Evolutionary conservation across 2,329 filamentous ascomycete species (phyloP), one percentile per base, ranked within the genome.

Genomic region (Xenosphaeropsis pyriputrescens): DNA sequence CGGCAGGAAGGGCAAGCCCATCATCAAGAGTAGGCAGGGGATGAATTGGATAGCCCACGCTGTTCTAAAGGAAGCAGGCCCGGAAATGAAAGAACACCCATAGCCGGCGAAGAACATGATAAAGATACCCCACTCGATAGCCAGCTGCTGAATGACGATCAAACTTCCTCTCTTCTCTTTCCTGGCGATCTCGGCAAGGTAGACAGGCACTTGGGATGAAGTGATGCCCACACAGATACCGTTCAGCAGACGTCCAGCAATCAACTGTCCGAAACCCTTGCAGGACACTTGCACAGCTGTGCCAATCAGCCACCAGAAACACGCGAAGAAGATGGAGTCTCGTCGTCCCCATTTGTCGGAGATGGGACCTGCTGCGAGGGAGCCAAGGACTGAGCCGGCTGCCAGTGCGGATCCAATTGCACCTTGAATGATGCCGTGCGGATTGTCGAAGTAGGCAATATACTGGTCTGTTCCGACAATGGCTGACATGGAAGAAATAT

Each of bases 181-280:
- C 3, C 56, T 56, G 1, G 62, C 56, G 13, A 67, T 64, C 52
- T 84, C 79, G 22, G 75, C 71, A 36, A 82, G 72, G 54, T 82
- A 83, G 41, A 81, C 76, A 0, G 76, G 77, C 2, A 81, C 79
- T 51, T 83, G 75, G 18, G 79, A 75, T 17, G 76, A 82, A 55
- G 72, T 78, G 52, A 84, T 82, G 45, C 79, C 80, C 42, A 84
- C 78, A 35, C 71, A 70, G 45, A 84, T 53, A 42, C 79, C 79
- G 57, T 82, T 82, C 60, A 85, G 72, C 53, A 81, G 55, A 48
- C 79, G 78, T 35, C 79, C 78, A 18, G 70, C 73, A 35, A 79
- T 70, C 16, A 85, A 64, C 79, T 75, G 75, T 29, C 60, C 63
- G 40, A 77, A 72, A 51, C 70, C 68, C 47, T 75, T 69, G 6